Base-by-base conservation (phyloP, 306 rosid genomes). In the Prosopis cineraria region DNA sequence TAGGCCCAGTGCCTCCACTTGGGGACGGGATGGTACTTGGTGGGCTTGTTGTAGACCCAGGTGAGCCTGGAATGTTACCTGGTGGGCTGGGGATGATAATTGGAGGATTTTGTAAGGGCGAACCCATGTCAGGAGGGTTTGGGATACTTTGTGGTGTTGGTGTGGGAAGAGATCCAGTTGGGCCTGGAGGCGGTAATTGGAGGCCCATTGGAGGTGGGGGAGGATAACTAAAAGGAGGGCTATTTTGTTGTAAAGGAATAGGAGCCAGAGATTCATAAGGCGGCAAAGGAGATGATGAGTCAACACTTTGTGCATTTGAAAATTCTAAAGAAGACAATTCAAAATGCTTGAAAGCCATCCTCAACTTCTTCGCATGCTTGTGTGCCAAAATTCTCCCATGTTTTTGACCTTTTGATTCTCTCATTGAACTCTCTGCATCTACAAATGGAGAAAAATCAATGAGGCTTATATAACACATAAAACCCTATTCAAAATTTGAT, bases 201-300 rank as follows among this genome's bases (percentile, higher is more conserved):
- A 55, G 53, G 40, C 12, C 66, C 93, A 89, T 24, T 4, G 62
- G 59, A 52, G 59, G 31, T 53, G 31, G 60, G 14, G 95, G 93
- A 29, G 99, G 97, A 59, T 80, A 74, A 74, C 97, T 90, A 68
- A 47, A 88, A 25, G 99, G 94, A 45, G 93, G 86, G 60, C 81
- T 81, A 67, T 84, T 91, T 71, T 78, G 88, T 6, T 85, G 85
- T 50, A 85, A 44, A 69, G 96, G 72, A 55, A 66, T 43, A 68
- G 97, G 94, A 74, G 94, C 68, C 5, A 94, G 78, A 43, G 98
- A 88, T 62, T 93, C 99, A 74, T 88, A 95, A 56, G 98, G 91
- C 29, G 93, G 96, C 75, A 92, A 73, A 60, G 93, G 80, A 1
- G 96, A 82, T 31, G 98, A 93, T 66, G 99, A 93, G 72, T 88